A percentile compares a stretch with the other conserved stretches of the same genome.
phyloP scores from a whole-genome alignment of 2,329 filamentous ascomycete genomes.

The Corniculantispora saksenae region DNA sequence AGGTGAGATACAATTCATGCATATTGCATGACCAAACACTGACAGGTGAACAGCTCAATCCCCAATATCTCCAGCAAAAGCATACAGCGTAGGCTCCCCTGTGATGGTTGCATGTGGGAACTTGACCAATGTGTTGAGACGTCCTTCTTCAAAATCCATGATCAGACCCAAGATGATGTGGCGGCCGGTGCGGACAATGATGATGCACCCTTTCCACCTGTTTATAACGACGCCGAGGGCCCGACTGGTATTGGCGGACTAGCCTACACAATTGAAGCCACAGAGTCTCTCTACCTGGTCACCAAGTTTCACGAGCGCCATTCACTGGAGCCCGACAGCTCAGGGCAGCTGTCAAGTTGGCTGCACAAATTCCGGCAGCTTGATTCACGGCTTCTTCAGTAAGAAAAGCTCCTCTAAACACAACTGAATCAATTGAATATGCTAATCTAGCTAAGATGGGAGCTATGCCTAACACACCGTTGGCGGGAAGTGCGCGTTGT shows the following conservation, averaged over 20 bases:
- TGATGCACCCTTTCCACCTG: constrained; percentile 22
- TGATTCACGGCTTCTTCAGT: constrained; percentile 44
- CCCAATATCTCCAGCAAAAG: constrained; percentile 13
- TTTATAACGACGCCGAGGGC: constrained; percentile 2
- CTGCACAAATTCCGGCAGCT: constrained; percentile 47
- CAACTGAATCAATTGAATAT: not conserved
- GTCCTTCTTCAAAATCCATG: constrained; percentile 21
- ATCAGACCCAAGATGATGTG: constrained; percentile 31
- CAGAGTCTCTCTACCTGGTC: constrained; percentile 43
- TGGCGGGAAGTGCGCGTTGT: constrained; percentile 43
- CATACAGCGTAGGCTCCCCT: constrained; percentile 37
- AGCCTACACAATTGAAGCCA: constrained; percentile 48
- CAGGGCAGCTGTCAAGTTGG: constrained; percentile 41
- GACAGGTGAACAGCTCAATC: constrained; percentile 35
- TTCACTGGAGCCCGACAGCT: constrained; percentile 37
- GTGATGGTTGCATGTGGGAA: constrained; percentile 41
- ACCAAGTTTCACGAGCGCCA: constrained; percentile 46
- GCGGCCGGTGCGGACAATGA: constrained; percentile 28
- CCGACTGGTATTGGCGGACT: constrained; percentile 36
- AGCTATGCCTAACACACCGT: constrained; percentile 44
- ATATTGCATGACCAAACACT: constrained; percentile 22
- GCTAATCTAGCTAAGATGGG: constrained; percentile 36
- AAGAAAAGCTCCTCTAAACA: constrained; percentile 17
- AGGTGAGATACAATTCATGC: constrained; percentile 35
- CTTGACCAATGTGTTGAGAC: constrained; percentile 35